These are phyloP conservation scores for Fusarium sp. DNA, from an alignment of 2,329 filamentous ascomycete species.

Conservation along the genomic window DNA sequence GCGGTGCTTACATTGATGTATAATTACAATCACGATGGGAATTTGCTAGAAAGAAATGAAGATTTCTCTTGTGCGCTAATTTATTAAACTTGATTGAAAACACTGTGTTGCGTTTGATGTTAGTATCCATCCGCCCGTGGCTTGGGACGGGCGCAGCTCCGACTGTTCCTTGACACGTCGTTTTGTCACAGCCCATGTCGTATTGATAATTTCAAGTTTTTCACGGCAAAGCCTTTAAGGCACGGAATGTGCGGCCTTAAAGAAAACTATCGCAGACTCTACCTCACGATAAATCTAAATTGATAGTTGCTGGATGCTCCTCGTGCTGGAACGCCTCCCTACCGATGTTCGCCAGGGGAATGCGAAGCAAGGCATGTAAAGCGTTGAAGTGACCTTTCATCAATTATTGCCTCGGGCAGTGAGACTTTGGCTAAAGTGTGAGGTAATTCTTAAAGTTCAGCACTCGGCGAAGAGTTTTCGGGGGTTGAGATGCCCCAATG, in stretches of 20 bases:
- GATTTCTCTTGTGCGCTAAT: conserved; percentile 13
- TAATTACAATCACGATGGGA: conserved; percentile 21
- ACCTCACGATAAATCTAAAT: conserved; percentile 27
- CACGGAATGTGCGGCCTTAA: conserved; percentile 9
- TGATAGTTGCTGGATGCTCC: conserved; percentile 11
- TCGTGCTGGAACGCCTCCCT: not conserved
- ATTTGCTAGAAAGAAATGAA: conserved; percentile 30
- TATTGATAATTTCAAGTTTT: conserved; percentile 11
- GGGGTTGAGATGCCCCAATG: conserved; percentile 43
- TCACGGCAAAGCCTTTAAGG: conserved; percentile 16
- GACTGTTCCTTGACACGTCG: conserved; percentile 4
- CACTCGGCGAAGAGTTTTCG: conserved; percentile 33
- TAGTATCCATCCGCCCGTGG: not conserved
- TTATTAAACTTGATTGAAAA: not conserved
- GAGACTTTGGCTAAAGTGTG: conserved; percentile 3
- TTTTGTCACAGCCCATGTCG: conserved; percentile 28
- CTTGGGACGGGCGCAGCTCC: conserved; percentile 3
- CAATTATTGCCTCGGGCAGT: not conserved
- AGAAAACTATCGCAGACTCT: conserved; percentile 28
- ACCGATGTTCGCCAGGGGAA: conserved; percentile 3
- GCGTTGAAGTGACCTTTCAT: not conserved
- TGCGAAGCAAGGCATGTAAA: conserved; percentile 7
- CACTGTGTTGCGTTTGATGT: not conserved
- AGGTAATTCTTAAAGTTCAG: conserved; percentile 30
- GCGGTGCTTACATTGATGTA: conserved; percentile 30